phyloP scores from a whole-genome alignment of 768 basidiomycete genomes.

The Serpula lacrymans region DNA sequence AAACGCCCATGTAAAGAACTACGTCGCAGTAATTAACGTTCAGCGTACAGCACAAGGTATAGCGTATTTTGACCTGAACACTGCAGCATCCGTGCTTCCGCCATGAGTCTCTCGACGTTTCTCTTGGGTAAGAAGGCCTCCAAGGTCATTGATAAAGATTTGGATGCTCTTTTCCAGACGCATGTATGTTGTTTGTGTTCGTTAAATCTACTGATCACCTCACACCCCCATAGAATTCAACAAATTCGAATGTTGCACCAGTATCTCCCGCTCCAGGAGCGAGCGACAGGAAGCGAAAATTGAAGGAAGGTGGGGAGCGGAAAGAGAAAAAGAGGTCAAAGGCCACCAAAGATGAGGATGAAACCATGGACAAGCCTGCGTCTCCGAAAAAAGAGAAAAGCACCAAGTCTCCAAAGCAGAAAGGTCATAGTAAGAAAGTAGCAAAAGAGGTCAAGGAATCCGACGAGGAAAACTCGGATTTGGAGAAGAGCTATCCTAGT shows the following conservation, averaged over 20 bases:
- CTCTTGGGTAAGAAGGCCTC: slow-evolving; percentile 36
- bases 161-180: slow-evolving; percentile 60
- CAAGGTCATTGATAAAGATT: slow-evolving; percentile 51
- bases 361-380: slow-evolving; percentile 5
- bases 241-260: slow-evolving; percentile 3
- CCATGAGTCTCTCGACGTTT: slow-evolving; percentile 57
- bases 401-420: slow-evolving; percentile 9
- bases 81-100: too few species aligned
- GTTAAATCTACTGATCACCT: neutral
- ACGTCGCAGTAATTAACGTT: too few species aligned
- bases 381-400: slow-evolving; percentile 8
- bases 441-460: slow-evolving; percentile 23
- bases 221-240: slow-evolving; percentile 2
- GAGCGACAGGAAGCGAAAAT: slow-evolving; percentile 17
- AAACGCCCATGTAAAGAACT: slow-evolving; percentile 12
- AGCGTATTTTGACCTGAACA: too few species aligned
- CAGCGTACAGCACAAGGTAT: too few species aligned
- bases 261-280: slow-evolving; percentile 13
- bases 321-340: slow-evolving; percentile 11
- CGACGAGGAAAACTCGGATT: slow-evolving; percentile 25
- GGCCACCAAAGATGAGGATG: slow-evolving; percentile 8
- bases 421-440: slow-evolving; percentile 13
- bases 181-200: slow-evolving; percentile 38
- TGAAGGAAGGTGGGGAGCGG: slow-evolving; percentile 32
- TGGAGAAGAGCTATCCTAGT: slow-evolving; percentile 22